These are phyloP conservation scores for Amphirosellinia nigrospora DNA, from an alignment of 495 filamentous ascomycete species.

Conservation along the genomic window DNA sequence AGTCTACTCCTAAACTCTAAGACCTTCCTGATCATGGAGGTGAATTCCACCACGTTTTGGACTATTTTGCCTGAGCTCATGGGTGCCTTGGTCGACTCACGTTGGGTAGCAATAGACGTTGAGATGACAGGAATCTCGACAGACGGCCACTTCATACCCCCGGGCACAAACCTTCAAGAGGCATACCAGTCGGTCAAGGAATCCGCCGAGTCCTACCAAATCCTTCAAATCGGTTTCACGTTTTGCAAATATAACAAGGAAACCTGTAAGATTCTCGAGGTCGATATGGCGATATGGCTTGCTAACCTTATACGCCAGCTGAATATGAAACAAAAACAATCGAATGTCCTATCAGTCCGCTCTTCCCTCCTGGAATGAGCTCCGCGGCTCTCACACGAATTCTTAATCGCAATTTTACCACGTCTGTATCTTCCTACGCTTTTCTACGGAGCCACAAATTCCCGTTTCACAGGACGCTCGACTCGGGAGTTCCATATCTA, in stretches of 20 bases:
- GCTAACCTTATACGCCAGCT: neutral
- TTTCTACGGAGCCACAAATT: slow-evolving; percentile 70
- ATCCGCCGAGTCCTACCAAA: slow-evolving; percentile 72
- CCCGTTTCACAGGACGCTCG: slow-evolving; percentile 61
- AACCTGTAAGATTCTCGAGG: slow-evolving; percentile 38
- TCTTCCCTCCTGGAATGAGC: neutral
- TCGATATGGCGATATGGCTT: neutral
- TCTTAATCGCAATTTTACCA: neutral
- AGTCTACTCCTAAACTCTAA: neutral
- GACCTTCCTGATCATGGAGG: neutral
- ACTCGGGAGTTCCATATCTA: slow-evolving; percentile 70
- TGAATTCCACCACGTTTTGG: slow-evolving; percentile 61
- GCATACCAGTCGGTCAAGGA: slow-evolving; percentile 69
- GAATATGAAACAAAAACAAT: neutral
- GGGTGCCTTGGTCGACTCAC: slow-evolving; percentile 61
- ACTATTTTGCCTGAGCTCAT: slow-evolving; percentile 64
- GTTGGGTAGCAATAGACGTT: slow-evolving; percentile 75
- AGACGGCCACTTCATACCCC: slow-evolving; percentile 44
- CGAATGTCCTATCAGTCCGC: neutral
- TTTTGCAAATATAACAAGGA: slow-evolving; percentile 60
- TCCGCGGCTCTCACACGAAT: neutral
- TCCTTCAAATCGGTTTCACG: slow-evolving; percentile 80
- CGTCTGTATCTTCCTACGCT: slow-evolving; percentile 41
- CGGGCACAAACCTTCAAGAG: slow-evolving; percentile 48
- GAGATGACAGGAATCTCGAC: slow-evolving; percentile 74